A percentile compares a stretch with the other conserved stretches of the same genome.
These are phyloP conservation scores for Ambrosia hybrid DNA, from an alignment of 140 eudicot genomes.

Conservation along the genomic window DNA sequence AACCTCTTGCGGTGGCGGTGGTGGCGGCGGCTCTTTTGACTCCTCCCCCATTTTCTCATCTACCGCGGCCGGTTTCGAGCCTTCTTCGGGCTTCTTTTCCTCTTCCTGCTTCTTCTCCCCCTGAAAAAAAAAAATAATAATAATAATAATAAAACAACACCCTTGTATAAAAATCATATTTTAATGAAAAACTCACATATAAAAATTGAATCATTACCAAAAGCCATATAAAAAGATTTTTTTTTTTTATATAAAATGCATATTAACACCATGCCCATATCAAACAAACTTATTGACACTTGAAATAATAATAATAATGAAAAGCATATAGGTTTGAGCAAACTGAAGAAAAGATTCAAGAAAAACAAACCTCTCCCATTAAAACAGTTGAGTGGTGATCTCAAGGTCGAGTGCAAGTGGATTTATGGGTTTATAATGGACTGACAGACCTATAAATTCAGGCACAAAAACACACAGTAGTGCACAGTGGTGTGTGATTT, in stretches of 20 bases:
- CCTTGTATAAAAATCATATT: background rate
- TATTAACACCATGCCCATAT: background rate
- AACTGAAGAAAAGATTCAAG: background rate
- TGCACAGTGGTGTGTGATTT: conserved; percentile 25
- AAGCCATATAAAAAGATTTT: background rate
- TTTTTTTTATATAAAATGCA: background rate
- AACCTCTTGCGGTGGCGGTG: conserved; percentile 50
- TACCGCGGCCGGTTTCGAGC: conserved; percentile 29
- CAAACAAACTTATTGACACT: background rate
- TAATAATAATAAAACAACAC: background rate
- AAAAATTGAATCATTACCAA: background rate
- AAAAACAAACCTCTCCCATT: conserved; percentile 38
- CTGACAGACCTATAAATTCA: background rate
- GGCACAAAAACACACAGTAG: conserved; percentile 41
- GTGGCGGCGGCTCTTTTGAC: conserved; percentile 37
- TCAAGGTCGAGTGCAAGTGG: background rate
- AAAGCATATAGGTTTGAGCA: too few species aligned
- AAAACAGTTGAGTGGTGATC: conserved; percentile 8
- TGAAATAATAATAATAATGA: too few species aligned
- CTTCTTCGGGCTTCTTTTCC: conserved; percentile 19
- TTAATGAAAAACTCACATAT: background rate
- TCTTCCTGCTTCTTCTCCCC: conserved; percentile 39
- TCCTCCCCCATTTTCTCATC: conserved; percentile 44
- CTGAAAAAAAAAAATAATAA: conserved; percentile 24
- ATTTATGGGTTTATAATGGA: conserved; percentile 6